Percentiles rank a stretch among this genome's conserved stretches.
Evolutionary conservation across 306 rosid genomes (phyloP).

Genomic region (Mimosa bimucronata): DNA sequence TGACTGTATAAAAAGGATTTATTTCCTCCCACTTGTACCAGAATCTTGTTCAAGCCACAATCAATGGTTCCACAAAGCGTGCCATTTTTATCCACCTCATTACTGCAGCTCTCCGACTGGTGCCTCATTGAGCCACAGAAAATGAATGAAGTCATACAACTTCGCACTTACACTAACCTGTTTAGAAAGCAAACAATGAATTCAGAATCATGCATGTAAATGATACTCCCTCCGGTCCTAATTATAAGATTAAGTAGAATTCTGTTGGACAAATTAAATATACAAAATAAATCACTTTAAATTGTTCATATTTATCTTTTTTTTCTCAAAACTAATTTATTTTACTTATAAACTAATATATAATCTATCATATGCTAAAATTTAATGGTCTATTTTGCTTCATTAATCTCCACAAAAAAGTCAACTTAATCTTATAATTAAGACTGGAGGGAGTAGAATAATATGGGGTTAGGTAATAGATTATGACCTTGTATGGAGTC

Average conservation of each 20-base stretch:
- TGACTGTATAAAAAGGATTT: slow-evolving; percentile 19
- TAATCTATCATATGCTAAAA: no score
- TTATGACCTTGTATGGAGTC: slow-evolving; percentile 84
- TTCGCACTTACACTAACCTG: slow-evolving; percentile 95
- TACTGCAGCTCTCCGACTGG: slow-evolving; percentile 94
- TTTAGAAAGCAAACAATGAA: neutral
- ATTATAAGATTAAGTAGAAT: no score
- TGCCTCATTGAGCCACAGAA: slow-evolving; percentile 95
- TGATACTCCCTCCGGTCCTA: no score
- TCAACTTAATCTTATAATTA: no score
- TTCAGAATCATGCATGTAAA: slow-evolving; percentile 29
- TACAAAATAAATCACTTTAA: no score
- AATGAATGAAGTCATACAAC: slow-evolving; percentile 87
- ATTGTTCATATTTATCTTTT: no score
- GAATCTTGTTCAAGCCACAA: slow-evolving; percentile 9
- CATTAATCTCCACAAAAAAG: no score
- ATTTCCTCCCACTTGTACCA: neutral
- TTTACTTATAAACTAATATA: no score
- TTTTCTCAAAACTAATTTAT: no score
- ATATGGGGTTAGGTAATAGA: slow-evolving; percentile 18
- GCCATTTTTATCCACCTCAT: slow-evolving; percentile 27
- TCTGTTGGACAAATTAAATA: no score
- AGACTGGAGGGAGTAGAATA: no score
- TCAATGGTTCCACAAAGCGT: slow-evolving; percentile 18
- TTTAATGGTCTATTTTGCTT: no score